Base-by-base conservation (phyloP, 345 rosid species). In the Hibiscus trionum region DNA sequence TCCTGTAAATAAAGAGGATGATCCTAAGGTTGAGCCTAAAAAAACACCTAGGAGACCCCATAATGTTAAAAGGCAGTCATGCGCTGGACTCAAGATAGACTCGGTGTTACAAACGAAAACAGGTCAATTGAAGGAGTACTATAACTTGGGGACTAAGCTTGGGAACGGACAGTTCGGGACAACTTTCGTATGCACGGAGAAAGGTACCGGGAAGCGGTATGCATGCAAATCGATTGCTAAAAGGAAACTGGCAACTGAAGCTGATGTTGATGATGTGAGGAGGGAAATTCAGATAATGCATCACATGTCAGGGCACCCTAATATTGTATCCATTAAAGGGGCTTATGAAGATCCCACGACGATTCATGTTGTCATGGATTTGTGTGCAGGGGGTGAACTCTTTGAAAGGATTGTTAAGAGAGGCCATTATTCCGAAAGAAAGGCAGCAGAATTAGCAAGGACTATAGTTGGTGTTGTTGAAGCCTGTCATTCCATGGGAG, bases 11-110 rank as follows among this genome's bases (percentile, higher is more conserved):
- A 15, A 24, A 15, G 42, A 67, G 12, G 79, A 77, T 71, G 72
- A 49, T 33, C 69, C 16, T 15, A 72, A 37, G 66, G 62, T 65
- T 37, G 82, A 72, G 37, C 61, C 73, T 47, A 47, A 47, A 2
- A 47, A 47, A 47, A 47, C 16, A 47, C 52, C 52, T 1, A 47
- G 52, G 52, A 47, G n/a, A 47, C 52, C 52, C n/a, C 52, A 47
- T 47, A 47, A 47, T 47, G 52, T 47, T 47, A 47, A 14, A 14
- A 47, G 52, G n/a, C 52, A 47, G 15, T 11, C 15, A 11, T 47
- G 52, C 0, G 52, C 52, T 47, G 52, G 52, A 47, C n/a, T 47
- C 16, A 47, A 47, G 52, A 4, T 47, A 14, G 52, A 47, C n/a
- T 47, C 52, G 5, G 52, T 47, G 52, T 47, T 47, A 11, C 52